phyloP scores from a whole-genome alignment of 768 basidiomycete species.

The Hygrocybe punicea region DNA sequence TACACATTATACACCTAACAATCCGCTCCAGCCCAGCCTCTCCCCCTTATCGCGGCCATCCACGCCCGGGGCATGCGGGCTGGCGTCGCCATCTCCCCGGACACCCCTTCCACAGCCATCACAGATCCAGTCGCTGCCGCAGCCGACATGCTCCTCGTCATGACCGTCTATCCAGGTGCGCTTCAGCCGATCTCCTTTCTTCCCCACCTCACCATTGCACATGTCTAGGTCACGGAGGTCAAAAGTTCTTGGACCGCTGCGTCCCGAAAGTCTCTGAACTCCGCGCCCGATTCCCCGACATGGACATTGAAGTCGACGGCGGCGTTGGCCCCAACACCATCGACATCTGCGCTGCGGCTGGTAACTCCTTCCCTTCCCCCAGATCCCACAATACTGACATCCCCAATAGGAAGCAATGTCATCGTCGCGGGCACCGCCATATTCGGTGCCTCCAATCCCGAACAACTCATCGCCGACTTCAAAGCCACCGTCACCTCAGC shows the following conservation, averaged over 20 bases:
- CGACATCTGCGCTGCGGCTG: conserved; percentile 83
- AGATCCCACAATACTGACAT: not conserved
- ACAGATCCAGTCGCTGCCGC: conserved; percentile 77
- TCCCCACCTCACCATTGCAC: not conserved
- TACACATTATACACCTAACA: not conserved
- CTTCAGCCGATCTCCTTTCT: not conserved
- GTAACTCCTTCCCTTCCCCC: conserved; percentile 33
- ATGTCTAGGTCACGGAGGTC: conserved; percentile 77
- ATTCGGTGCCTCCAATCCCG: conserved; percentile 77
- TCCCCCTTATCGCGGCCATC: conserved; percentile 76
- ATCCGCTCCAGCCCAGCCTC: conserved; percentile 52
- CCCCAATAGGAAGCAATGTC: conserved; percentile 81
- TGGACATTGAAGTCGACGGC: conserved; percentile 98
- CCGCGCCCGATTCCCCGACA: conserved; percentile 83
- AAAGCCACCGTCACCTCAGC: conserved; percentile 69
- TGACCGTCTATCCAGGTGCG: conserved; percentile 93
- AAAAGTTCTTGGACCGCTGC: conserved; percentile 92
- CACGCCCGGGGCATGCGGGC: conserved; percentile 85
- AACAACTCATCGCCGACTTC: conserved; percentile 67
- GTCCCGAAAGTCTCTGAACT: conserved; percentile 91
- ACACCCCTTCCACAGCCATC: conserved; percentile 85
- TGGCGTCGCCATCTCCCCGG: conserved; percentile 94
- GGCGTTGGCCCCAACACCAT: conserved; percentile 93
- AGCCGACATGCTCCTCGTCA: conserved; percentile 94
- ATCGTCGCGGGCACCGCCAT: conserved; percentile 98